A percentile compares a stretch with the other conserved stretches of the same genome.
Evolutionary conservation across 352 stramenopile species (phyloP).

Genomic region (Pythium sp.): DNA sequence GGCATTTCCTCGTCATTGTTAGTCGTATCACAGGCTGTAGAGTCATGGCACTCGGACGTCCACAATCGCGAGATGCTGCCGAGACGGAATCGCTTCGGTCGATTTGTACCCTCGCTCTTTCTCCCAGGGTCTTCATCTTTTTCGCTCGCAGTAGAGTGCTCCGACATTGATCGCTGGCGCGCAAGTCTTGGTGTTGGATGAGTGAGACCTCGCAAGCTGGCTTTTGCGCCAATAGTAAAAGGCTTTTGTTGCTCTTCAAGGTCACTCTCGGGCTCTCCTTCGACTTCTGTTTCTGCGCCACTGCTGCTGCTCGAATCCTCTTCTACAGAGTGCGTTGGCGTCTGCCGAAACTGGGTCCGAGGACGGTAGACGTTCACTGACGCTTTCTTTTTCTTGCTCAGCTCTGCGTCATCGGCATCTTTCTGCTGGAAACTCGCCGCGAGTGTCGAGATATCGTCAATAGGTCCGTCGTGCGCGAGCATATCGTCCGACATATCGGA

Average conservation of each 20-base stretch:
- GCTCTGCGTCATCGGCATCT: constrained; percentile 16
- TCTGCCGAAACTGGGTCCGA: constrained; percentile 28
- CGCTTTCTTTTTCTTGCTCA: constrained; percentile 24
- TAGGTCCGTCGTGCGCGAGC: constrained; percentile 56
- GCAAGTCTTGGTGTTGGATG: constrained; percentile 7
- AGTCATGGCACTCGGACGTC: constrained; percentile 7
- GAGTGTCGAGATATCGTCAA: constrained; percentile 44
- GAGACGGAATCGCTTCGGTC: constrained; percentile 24
- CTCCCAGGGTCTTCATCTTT: background rate
- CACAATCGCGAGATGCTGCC: background rate
- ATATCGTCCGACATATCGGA: constrained; percentile 74
- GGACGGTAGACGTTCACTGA: constrained; percentile 41
- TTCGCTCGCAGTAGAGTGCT: constrained; percentile 21
- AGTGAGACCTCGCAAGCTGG: background rate
- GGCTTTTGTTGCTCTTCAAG: constrained; percentile 9
- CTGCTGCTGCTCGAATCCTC: constrained; percentile 47
- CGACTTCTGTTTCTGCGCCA: constrained; percentile 61
- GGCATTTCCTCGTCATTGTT: background rate
- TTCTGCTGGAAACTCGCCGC: constrained; percentile 44
- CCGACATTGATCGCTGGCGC: constrained; percentile 10
- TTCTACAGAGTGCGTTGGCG: constrained; percentile 25
- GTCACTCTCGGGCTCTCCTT: constrained; percentile 41
- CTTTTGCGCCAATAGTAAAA: background rate
- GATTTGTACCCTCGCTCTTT: constrained; percentile 8
- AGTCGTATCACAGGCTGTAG: constrained; percentile 3